These are phyloP conservation scores for Hypsizygus ulmarius DNA, from an alignment of 1,284 basidiomycete genomes.

Conservation along the genomic window DNA sequence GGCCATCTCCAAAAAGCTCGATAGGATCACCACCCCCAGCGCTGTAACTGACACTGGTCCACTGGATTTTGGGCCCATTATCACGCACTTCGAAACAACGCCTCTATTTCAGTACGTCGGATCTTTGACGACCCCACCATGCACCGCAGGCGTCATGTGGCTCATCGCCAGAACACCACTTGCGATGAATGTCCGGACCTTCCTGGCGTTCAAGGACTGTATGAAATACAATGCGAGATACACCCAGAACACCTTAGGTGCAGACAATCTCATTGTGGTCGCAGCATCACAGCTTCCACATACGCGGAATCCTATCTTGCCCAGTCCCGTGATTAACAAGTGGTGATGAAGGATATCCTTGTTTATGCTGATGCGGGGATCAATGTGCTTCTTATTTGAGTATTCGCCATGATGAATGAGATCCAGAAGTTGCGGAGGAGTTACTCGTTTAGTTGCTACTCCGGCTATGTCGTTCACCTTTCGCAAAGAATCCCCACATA, in stretches of 20 bases:
- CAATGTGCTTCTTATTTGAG: too few relatives aligned
- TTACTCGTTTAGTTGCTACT: too few relatives aligned
- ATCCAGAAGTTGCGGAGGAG: too few relatives aligned
- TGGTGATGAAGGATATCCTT: too few relatives aligned
- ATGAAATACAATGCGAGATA: conserved; percentile 16
- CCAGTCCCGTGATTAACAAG: too few relatives aligned
- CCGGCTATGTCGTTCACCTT: too few relatives aligned
- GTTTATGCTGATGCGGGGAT: too few relatives aligned
- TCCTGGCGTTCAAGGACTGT: conserved; percentile 10
- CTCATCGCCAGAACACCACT: conserved; percentile 7
- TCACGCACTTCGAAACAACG: conserved; percentile 1
- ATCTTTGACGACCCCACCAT: conserved; percentile 14
- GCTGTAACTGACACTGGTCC: background rate
- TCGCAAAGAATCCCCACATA: too few relatives aligned
- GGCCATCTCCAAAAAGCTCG: background rate
- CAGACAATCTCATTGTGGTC: conserved; percentile 11
- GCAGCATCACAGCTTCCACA: conserved; percentile 2
- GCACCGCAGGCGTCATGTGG: conserved; percentile 12
- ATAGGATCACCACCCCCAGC: conserved; percentile 6
- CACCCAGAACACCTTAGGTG: conserved; percentile 10
- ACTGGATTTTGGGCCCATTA: background rate
- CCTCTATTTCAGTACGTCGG: conserved; percentile 9
- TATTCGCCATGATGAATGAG: too few relatives aligned
- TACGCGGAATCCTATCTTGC: background rate
- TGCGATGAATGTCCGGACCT: conserved; percentile 5